Evolutionary conservation across 169 alveolate species (phyloP), one percentile per base, ranked within the genome.

Genomic region (Cryptosporidium sp.): DNA sequence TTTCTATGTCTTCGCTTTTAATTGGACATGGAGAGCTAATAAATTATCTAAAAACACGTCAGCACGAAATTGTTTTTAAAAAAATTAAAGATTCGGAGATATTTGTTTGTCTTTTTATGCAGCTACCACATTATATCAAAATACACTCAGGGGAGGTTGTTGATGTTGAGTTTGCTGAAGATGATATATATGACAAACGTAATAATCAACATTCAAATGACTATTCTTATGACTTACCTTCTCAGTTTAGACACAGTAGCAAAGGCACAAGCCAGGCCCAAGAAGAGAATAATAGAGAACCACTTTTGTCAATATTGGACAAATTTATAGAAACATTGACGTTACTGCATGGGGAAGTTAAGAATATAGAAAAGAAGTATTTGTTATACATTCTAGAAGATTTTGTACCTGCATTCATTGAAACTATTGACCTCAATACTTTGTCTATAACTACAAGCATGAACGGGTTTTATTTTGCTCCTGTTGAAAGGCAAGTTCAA

Each of bases 391-490:
- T 80, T 43, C 21, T 80, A 6, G 80, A 80, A 41, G 89, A 80
- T 50, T 80, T 80, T 80, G 75, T 80, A 37, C 89, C 89, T 43
- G 65, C 65, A 16, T 80, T 80, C 35, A 61, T 80, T n/a, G 69
- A 80, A n/a, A 80, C 89, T 8, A 80, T 80, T 12, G 89, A 80
- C 31, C 23, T 80, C 9, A 45, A 33, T 29, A 80, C 89, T 26
- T 62, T 80, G 33, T 80, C 89, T 3, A 41, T 80, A 0, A 45
- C 75, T 26, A 80, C 89, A 41, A 62, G 73, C 43, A 31, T 80
- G 59, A 67, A 59, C 39, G 89, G 89, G 5, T 80, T 80, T 48
- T 80, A 80, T 67, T 80, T 62, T 62, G 89, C 89, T 58, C 89
- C 89, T 14, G 89, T 80, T 37, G 89, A 80, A 21, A 80, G 75